A percentile compares a stretch with the other conserved stretches of the same genome.
Evolutionary conservation across 2,329 filamentous ascomycete species (phyloP).

Genomic region (Penicillium sp.): DNA sequence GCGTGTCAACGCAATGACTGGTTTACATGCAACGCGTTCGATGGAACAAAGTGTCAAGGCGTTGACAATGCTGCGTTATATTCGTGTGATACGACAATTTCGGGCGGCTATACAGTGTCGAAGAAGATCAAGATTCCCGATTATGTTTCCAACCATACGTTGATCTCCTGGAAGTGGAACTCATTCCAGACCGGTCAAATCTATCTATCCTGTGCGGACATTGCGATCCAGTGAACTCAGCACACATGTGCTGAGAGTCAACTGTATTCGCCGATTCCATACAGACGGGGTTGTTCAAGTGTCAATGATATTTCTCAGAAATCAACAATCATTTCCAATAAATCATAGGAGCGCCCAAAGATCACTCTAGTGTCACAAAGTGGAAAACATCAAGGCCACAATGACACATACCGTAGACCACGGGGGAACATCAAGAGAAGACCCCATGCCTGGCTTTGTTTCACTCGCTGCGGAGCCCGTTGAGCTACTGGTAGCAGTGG

Average conservation of each 20-base stretch:
- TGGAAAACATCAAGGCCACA: not conserved
- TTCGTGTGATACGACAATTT: conserved; percentile 56
- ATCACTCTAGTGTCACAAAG: not conserved
- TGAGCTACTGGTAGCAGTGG: not conserved
- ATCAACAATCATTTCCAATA: too few species aligned
- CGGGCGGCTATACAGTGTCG: conserved; percentile 56
- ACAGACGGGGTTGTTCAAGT: too few species aligned
- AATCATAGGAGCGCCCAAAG: too few species aligned
- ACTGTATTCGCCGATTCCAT: too few species aligned
- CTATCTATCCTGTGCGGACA: conserved; percentile 57
- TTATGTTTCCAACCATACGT: conserved; percentile 52
- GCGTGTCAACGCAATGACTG: conserved; percentile 55
- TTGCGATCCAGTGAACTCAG: conserved; percentile 42
- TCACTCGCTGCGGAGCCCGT: conserved; percentile 3
- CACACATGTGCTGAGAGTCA: too few species aligned
- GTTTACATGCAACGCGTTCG: conserved; percentile 51
- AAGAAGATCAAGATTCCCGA: conserved; percentile 56
- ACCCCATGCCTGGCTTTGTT: not conserved
- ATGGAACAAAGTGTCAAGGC: conserved; percentile 39
- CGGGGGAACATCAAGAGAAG: not conserved
- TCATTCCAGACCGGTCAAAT: conserved; percentile 58
- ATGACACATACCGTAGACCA: not conserved
- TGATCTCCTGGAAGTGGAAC: conserved; percentile 58
- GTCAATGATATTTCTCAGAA: too few species aligned
- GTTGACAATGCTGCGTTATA: conserved; percentile 48